phyloP scores from a whole-genome alignment of 306 rosid species.

The Aeschynomene evenia region DNA sequence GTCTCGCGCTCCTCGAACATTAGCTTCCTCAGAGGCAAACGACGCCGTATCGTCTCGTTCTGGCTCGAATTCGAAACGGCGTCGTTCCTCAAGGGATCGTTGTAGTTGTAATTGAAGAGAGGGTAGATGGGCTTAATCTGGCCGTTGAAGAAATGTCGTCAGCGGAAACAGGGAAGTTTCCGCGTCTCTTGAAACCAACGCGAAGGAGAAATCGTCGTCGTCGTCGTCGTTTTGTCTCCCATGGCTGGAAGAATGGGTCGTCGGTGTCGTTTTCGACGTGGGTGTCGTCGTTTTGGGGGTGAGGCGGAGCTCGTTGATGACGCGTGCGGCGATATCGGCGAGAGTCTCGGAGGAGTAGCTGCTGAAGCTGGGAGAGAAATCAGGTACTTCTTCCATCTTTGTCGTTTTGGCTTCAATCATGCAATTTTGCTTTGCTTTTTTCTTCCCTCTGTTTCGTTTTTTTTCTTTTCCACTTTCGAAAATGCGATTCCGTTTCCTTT shows the following conservation, averaged over 20 bases:
- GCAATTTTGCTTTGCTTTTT: neutral
- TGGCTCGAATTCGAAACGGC: neutral
- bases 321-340: constrained; percentile 89
- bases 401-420: neutral
- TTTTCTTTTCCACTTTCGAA: constrained; percentile 46
- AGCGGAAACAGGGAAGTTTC: constrained; percentile 51
- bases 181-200: constrained; percentile 46
- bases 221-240: constrained; percentile 27
- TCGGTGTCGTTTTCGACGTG: constrained; percentile 1
- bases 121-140: constrained; percentile 80
- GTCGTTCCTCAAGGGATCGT: neutral
- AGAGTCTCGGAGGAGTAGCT: constrained; percentile 71
- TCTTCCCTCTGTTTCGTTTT: too few relatives aligned
- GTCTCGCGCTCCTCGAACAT: constrained; percentile 73
- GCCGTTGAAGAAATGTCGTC: constrained; percentile 88
- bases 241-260: constrained; percentile 29
- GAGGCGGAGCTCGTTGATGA: constrained; percentile 53
- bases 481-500: neutral
- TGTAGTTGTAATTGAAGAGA: constrained; percentile 43
- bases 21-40: constrained; percentile 65
- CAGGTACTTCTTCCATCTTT: constrained; percentile 19
- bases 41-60: constrained; percentile 41
- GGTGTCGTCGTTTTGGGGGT: constrained; percentile 25
- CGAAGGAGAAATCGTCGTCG: constrained; percentile 63
- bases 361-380: constrained; percentile 70